phyloP scores from a whole-genome alignment of 495 filamentous ascomycete genomes.

The Aspergillus haitiensis region DNA sequence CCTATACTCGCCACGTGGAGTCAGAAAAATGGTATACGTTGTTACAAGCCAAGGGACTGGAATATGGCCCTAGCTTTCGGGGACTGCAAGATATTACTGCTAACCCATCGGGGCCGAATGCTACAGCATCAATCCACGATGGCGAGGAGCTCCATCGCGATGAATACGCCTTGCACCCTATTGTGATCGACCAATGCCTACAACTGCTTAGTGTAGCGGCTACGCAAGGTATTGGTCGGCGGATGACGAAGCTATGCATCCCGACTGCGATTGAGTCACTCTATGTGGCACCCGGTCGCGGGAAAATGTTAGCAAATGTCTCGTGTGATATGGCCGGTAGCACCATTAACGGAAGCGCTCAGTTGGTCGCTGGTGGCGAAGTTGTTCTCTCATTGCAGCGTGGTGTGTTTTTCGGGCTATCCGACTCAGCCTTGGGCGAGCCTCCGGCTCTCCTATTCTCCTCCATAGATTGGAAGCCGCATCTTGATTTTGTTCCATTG shows the following conservation, averaged over 20 bases:
- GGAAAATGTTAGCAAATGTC: constrained; percentile 4
- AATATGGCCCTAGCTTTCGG: constrained; percentile 34
- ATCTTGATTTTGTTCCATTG: background rate
- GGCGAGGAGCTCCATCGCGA: constrained; percentile 7
- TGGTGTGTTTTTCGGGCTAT: background rate
- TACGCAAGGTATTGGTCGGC: constrained; percentile 26
- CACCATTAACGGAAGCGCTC: background rate
- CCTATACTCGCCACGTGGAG: constrained; percentile 8
- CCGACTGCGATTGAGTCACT: constrained; percentile 11
- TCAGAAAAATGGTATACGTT: constrained; percentile 27
- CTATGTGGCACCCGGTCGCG: background rate
- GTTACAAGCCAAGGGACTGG: constrained; percentile 40
- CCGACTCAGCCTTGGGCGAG: background rate
- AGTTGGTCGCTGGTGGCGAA: background rate
- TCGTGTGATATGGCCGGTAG: background rate
- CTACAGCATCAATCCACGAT: constrained; percentile 12
- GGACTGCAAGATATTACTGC: constrained; percentile 32
- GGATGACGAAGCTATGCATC: constrained; percentile 12
- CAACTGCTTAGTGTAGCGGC: constrained; percentile 39
- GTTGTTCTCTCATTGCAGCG: background rate
- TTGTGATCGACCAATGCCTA: constrained; percentile 43
- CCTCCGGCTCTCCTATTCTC: background rate
- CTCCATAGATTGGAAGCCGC: background rate
- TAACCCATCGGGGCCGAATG: constrained; percentile 5
- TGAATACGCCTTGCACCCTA: constrained; percentile 41